Evolutionary conservation across 139 green algal species (phyloP), one percentile per base, ranked within the genome.

Genomic region (Micractinium sp.): DNA sequence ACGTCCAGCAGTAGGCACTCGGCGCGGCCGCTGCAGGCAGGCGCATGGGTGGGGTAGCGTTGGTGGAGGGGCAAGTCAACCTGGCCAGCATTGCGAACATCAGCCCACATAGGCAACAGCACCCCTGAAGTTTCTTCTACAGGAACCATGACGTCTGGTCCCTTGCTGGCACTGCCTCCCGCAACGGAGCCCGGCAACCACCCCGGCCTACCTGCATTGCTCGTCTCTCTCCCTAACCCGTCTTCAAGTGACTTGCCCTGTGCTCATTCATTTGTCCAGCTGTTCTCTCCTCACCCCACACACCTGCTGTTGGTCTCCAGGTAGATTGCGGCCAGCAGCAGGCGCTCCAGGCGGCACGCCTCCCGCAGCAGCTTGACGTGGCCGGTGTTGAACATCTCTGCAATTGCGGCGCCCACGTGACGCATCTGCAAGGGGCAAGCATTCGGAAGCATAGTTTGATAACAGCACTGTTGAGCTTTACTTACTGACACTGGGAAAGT

Each of bases 241-340:
- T n/a, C n/a, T n/a, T n/a, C n/a, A n/a, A n/a, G n/a, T n/a, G n/a
- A n/a, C n/a, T n/a, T n/a, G n/a, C n/a, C n/a, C n/a, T n/a, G n/a
- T n/a, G n/a, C n/a, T n/a, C n/a, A 80, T 18, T 5, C 29, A 31
- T 3, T 25, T 41, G 31, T n/a, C n/a, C 29, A 14, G 74, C 16
- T 25, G 15, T 13, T 41, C 36, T 3, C 36, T 47, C 74, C 33
- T 12, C 13, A 5, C 20, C 56, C 33, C 27, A 18, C 82, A 4
- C 83, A 87, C 85, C 71, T 88, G 85, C 71, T 88, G 41, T 19
- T 73, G 5, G 83, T 87, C 91, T 98, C 95, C 71, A 97, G 81
- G 67, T 95, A 85, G 31, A 98, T 80, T 13, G 91, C 93, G 16
- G 90, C 93, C 87, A 98, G 93, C 81, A 96, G 61, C 66, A 97